Evolutionary conservation across 495 filamentous ascomycete genomes (phyloP).

Genomic region (Neurospora sp.): DNA sequence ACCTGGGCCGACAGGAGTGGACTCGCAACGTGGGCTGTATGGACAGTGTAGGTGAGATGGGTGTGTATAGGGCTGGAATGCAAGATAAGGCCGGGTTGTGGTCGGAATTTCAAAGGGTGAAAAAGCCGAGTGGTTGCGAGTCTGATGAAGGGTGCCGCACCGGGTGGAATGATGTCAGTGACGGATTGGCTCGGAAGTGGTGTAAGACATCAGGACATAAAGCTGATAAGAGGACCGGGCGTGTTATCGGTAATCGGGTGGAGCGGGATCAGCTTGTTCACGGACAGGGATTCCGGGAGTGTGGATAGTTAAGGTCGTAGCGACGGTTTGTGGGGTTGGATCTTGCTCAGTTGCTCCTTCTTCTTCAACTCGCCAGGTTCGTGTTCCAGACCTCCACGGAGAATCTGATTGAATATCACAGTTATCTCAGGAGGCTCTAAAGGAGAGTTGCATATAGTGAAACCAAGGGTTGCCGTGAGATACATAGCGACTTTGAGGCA

Average conservation of each 20-base stretch:
- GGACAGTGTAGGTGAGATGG: not conserved
- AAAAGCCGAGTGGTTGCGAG: not conserved
- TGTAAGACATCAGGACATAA: not conserved
- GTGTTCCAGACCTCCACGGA: not conserved
- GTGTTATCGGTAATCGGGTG: not conserved
- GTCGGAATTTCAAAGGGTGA: not conserved
- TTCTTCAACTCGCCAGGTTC: not conserved
- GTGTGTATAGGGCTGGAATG: not conserved
- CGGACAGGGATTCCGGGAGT: not conserved
- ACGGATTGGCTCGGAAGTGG: constrained; percentile 1
- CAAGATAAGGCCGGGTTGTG: not conserved
- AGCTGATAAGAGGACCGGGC: not conserved
- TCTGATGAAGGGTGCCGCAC: not conserved
- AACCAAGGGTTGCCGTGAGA: not conserved
- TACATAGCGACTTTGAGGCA: not conserved
- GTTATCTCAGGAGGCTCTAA: not conserved
- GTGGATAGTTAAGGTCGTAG: not conserved
- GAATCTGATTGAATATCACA: not conserved
- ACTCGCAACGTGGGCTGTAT: not conserved
- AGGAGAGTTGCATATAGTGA: not conserved
- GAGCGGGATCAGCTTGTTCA: not conserved
- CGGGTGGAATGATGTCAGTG: constrained; percentile 22
- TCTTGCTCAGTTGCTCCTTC: not conserved
- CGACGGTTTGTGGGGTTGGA: not conserved
- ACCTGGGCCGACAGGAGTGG: not conserved